Base-by-base conservation (phyloP, 805 yeast species). In the Ogataea philodendri region DNA sequence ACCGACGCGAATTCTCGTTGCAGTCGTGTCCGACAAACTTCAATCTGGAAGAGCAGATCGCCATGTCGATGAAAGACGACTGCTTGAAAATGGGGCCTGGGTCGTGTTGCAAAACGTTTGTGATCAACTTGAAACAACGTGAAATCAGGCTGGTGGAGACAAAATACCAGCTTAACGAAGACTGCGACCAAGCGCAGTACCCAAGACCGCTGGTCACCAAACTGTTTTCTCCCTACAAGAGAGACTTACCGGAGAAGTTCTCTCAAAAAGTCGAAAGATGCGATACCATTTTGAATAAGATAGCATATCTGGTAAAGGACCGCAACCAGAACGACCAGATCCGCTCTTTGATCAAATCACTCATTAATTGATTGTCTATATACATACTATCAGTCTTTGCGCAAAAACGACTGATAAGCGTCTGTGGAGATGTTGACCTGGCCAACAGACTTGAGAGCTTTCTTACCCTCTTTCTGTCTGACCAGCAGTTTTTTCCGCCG, bases 391-490 rank as follows among this genome's bases (percentile, higher is more conserved):
- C 37, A 57, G 20, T 53, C 57, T 26, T 55, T 53, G 34, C 76
- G 65, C 45, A 89, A 67, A 60, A 89, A 88, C 11, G 95, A 84
- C 57, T 84, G 95, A 62, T 82, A 89, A 0, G 96, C 95, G 46
- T 87, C 94, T 41, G 81, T 82, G 42, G 84, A 79, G 32, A 90
- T 83, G 26, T 71, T 66, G 11, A 90, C 84, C 35, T 77, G 75
- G 9, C 97, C 97, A 9, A 81, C 70, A 10, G 83, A 69, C 60
- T 83, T 82, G 81, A 90, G 70, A 43, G 72, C 73, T 61, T 84
- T 86, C 63, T 93, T 93, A 23, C 98, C 98, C 55, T 86, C 96
- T 59, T 89, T 90, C 54, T 90, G 98, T 51, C 84, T 82, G 37
- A 74, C 86, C 35, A 90, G 66, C 48, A 90, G 70, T 62, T 90